A percentile compares a stretch with the other conserved stretches of the same genome.
Evolutionary conservation across 768 basidiomycete genomes (phyloP).

Genomic region (Mycena albidolilacea): DNA sequence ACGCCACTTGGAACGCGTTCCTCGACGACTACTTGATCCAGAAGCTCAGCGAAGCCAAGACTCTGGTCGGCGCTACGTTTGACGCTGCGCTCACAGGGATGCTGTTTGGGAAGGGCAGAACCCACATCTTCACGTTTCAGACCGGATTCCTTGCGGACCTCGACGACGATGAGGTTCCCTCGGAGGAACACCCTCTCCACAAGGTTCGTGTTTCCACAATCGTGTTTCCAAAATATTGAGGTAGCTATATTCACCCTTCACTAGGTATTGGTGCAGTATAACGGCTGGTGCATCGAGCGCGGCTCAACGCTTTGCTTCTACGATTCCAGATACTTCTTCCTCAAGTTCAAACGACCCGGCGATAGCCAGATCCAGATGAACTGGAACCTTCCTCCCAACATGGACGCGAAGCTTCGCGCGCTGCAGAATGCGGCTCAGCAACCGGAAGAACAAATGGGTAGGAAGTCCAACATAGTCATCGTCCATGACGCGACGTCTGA

Average conservation of each 20-base stretch:
- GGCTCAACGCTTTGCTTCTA: conserved; percentile 35
- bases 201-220: conserved; percentile 10
- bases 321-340: conserved; percentile 28
- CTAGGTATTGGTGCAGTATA: conserved; percentile 15
- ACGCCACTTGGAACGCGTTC: conserved; percentile 10
- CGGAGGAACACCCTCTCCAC: conserved; percentile 18
- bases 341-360: conserved; percentile 28
- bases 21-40: not conserved
- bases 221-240: not conserved
- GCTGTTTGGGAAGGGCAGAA: conserved; percentile 30
- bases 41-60: not conserved
- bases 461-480: not conserved
- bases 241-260: not conserved
- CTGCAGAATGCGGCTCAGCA: conserved; percentile 10
- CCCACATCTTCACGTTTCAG: conserved; percentile 6
- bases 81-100: conserved; percentile 26
- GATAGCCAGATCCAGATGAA: conserved; percentile 17
- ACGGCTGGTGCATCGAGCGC: conserved; percentile 31
- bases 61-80: not conserved
- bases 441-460: conserved; percentile 23
- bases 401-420: conserved; percentile 16
- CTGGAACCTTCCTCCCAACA: conserved; percentile 29
- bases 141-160: conserved; percentile 23
- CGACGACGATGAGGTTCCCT: conserved; percentile 2
- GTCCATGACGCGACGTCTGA: not conserved